Evolutionary conservation across 345 rosid species (phyloP), one percentile per base, ranked within the genome.

Genomic region (Syzygium grande): DNA sequence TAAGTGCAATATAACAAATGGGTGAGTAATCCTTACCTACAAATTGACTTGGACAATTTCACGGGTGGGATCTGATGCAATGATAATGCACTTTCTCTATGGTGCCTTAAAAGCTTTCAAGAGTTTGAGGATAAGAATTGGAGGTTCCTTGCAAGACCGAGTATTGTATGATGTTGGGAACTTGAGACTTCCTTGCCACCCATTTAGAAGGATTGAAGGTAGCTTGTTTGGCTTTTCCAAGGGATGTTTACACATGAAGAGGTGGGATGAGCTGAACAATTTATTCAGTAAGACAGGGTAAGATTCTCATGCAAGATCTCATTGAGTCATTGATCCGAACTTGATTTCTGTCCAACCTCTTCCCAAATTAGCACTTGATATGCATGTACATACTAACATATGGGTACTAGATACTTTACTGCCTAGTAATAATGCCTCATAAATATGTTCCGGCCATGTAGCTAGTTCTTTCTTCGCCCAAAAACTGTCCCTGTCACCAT

Each of bases 91-190:
- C 46, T 53, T 84, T 86, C 77, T 88, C 27, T 49, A 41, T 87
- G 88, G 88, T 88, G 85, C 51, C 86, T 73, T 85, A 86, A 54
- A 89, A 96, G 99, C 99, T 80, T 98, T 98, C 89, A 87, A 87
- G 91, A 87, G 88, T 61, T 91, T 96, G 94, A 95, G 99, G 94
- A 93, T 98, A 93, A 93, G 99, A 85, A 90, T 98, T 15, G 99
- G 99, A 38, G 99, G 99, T 86, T 96, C 99, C 83, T 91, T 98
- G 92, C 99, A 98, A 96, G 99, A 98, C 88, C 98, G 89, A 93
- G 98, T 98, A 23, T 84, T 90, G 54, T 98, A 98, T 86, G 95
- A 95, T 90, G 93, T 95, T 8, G 99, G 96, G 86, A 52, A 86
- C 65, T 90, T 91, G 88, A 90, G 89, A 86, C 86, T 92, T 92